Conservation (phyloP, 495 filamentous ascomycete genomes). For the Amphirosellinia nigrospora region DNA sequence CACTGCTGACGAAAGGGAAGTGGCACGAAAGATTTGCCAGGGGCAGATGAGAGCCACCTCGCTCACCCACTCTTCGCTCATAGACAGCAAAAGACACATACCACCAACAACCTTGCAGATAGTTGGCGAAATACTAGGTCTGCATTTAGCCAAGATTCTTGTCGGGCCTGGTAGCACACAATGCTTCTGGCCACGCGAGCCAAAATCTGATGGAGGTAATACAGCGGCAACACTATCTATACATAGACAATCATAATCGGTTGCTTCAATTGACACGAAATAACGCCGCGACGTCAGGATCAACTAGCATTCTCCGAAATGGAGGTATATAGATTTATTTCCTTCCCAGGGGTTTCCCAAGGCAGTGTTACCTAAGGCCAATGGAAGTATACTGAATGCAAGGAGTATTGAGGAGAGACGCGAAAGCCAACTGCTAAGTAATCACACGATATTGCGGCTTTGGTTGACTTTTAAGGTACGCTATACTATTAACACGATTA, state of each 20-base stretch:
- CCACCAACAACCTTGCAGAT: neutral
- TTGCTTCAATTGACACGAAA: neutral
- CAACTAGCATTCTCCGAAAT: neutral
- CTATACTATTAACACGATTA: too few species aligned
- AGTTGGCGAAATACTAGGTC: neutral
- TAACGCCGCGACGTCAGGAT: neutral
- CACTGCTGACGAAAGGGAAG: conserved; percentile 66
- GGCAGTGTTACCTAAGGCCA: neutral
- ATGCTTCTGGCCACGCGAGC: neutral
- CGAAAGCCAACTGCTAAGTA: neutral
- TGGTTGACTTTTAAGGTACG: too few species aligned
- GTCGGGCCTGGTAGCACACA: neutral
- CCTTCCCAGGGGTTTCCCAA: neutral
- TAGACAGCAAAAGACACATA: neutral
- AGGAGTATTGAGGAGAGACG: neutral
- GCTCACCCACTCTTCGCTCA: neutral
- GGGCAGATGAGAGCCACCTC: conserved; percentile 31
- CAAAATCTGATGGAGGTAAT: neutral
- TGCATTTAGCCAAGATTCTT: neutral
- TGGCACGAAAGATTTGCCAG: conserved; percentile 88
- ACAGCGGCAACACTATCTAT: neutral
- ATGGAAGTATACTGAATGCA: neutral
- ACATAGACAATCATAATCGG: neutral
- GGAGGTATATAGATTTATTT: neutral
- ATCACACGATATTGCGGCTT: neutral